Base-by-base conservation (phyloP, 2,329 filamentous ascomycete genomes). In the Talaromyces sp. region DNA sequence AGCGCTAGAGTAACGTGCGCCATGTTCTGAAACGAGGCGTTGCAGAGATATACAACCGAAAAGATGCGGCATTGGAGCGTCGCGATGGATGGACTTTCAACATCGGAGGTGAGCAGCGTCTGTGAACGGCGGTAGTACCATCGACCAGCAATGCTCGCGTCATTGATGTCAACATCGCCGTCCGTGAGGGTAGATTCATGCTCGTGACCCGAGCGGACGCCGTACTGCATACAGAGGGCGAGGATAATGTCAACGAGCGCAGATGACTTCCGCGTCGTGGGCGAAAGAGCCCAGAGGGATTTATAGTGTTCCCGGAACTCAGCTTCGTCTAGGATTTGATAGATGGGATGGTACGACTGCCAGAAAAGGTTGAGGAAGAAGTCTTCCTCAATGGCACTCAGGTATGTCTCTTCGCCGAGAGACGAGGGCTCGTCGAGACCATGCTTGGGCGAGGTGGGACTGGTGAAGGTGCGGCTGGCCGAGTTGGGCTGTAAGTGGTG, bases 171-270 rank as follows among this genome's bases (percentile, higher is more conserved):
- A 8, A 68, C 57, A 49, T 62, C 30, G 28, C 64, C 39, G 47
- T 59, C 51, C 4, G 17, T 47, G 27, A 19, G 32, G 60, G 9
- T 19, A 36, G 55, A 27, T 19, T 39, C 25, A 28, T 44, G 25
- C 13, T 44, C 63, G 4, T 64, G 65, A 19, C 71, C n/a, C 22
- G 62, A 63, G 3, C 70, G 64, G 7, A 76, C 69, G 17, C 77
- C 76, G 44, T 79, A 78, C 67, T 84, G 82, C 73, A 84, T 80
- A 63, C 79, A 81, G 10, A 84, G 60, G 0, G 82, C 82, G 17
- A 84, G 67, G 36, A 84, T 70, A 27, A 84, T 83, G 61, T 84
- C 82, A 0, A 82, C 79, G 0, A 84, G 72, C 1, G 82, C 76
- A 2, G 81, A 84, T 2, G 77, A 72, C 58, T 76, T 76, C 7